phyloP scores from a whole-genome alignment of 805 yeast species.

The Yamadazyma paraphyllophila region DNA sequence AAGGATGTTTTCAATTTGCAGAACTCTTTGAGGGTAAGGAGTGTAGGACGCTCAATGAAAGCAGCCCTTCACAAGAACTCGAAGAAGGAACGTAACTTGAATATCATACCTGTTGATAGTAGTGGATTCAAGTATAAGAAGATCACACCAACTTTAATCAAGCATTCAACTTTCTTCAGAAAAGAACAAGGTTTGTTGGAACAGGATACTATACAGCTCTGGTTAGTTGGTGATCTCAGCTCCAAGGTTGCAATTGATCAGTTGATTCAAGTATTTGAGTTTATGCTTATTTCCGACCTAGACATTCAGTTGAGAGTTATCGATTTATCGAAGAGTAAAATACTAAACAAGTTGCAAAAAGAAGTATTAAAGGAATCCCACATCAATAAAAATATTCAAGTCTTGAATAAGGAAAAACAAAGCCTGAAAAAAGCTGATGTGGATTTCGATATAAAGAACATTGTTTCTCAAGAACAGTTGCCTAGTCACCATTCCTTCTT shows the following conservation, averaged over 20 bases:
- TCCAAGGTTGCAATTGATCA: constrained; percentile 13
- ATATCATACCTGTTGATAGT: constrained; percentile 34
- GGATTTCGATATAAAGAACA: constrained; percentile 7
- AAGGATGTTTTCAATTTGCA: constrained; percentile 48
- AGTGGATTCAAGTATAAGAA: constrained; percentile 30
- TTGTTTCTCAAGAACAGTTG: constrained; percentile 30
- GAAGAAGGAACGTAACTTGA: constrained; percentile 43
- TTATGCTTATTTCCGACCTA: constrained; percentile 19
- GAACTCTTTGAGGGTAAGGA: constrained; percentile 22
- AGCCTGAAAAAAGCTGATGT: not conserved
- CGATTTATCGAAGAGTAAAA: constrained; percentile 20
- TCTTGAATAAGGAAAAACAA: not conserved
- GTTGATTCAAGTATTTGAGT: constrained; percentile 35
- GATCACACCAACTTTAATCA: constrained; percentile 24
- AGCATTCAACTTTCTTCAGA: constrained; percentile 22
- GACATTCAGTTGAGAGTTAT: constrained; percentile 39
- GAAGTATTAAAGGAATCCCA: constrained; percentile 4
- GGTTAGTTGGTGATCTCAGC: constrained; percentile 60
- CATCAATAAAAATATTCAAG: not conserved
- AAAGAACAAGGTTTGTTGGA: constrained; percentile 17
- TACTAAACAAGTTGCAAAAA: constrained; percentile 2
- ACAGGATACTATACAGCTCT: constrained; percentile 18
- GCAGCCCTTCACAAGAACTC: constrained; percentile 45
- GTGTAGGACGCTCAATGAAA: constrained; percentile 28
- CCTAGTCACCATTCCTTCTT: constrained; percentile 38